Conservation (phyloP, 2,329 filamentous ascomycete species). For the Fusarium sp. region DNA sequence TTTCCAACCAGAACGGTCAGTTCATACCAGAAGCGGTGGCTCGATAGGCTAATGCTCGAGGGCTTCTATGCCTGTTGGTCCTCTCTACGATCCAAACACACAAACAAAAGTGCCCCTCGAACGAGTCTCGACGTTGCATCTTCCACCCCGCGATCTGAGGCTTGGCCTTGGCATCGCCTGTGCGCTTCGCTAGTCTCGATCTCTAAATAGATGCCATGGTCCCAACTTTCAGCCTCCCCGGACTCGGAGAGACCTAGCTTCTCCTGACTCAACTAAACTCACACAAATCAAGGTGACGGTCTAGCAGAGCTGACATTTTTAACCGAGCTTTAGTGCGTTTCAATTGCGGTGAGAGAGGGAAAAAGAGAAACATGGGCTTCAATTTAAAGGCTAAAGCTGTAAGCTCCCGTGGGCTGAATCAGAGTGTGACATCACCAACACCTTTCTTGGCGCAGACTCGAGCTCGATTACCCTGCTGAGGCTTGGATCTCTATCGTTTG, state of each 20-base stretch:
- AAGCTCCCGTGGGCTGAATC: conserved; percentile 15
- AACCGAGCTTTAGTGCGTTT: background rate
- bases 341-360: conserved; percentile 7
- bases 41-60: conserved; percentile 6
- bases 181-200: background rate
- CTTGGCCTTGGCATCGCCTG: background rate
- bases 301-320: background rate
- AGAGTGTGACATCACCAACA: conserved; percentile 6
- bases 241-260: conserved; percentile 1
- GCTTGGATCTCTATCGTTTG: background rate
- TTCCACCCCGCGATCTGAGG: conserved; percentile 5
- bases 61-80: background rate
- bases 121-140: conserved; percentile 4
- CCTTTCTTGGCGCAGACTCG: conserved; percentile 22
- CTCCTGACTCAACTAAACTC: background rate
- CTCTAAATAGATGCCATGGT: background rate
- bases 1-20: conserved; percentile 6
- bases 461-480: conserved; percentile 5
- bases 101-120: background rate
- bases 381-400: conserved; percentile 6
- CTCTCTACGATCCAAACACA: background rate
- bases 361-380: background rate
- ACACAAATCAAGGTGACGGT: background rate
- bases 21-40: background rate
- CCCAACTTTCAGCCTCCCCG: conserved; percentile 1